Evolutionary conservation across 306 rosid species (phyloP), one percentile per base, ranked within the genome.

Genomic region (Trifolium fragiferum): DNA sequence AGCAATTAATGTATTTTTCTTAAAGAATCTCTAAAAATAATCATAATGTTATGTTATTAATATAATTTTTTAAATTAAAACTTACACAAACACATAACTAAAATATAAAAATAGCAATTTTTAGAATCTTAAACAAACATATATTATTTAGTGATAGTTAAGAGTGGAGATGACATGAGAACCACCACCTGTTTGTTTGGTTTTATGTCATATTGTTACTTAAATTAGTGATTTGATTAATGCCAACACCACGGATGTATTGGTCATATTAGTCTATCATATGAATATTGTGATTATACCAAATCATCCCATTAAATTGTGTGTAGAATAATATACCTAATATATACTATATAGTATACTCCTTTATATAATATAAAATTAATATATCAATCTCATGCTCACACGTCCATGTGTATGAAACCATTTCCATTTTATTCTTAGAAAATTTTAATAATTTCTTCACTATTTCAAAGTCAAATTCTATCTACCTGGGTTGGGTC

Each of bases 401-500:
- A 44, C 23, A 33, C 20, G 43, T 46, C 51, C 65, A 7, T 43
- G 15, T 43, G 19, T 62, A 81, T 64, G 50, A 70, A 76, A 63
- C 47, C 80, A 70, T 46, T 70, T 44, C 51, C 14, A n/a, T 10
- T 3, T 54, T 25, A 55, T 23, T 38, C 40, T 68, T 41, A 14
- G 7, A 49, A 66, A 49, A 66, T 72, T 51, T 71, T 80, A 6
- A 6, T 33, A 54, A 54, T 57, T 21, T 40, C 4, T 62, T 76
- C 69, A 75, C 80, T 69, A 68, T 84, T 85, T 69, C 78, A 54
- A 81, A 87, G 90, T 87, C 90, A 89, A 87, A 66, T 76, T 77
- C 82, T 80, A 87, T 82, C 84, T 73, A 73, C 79, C 51, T 37
- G 74, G 5, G 40, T 59, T 41, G 82, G 78, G 75, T 76, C 86